Percentiles rank a stretch among this genome's conserved stretches.
phyloP scores from a whole-genome alignment of 2,329 filamentous ascomycete species.

The Exophiala bonariae region DNA sequence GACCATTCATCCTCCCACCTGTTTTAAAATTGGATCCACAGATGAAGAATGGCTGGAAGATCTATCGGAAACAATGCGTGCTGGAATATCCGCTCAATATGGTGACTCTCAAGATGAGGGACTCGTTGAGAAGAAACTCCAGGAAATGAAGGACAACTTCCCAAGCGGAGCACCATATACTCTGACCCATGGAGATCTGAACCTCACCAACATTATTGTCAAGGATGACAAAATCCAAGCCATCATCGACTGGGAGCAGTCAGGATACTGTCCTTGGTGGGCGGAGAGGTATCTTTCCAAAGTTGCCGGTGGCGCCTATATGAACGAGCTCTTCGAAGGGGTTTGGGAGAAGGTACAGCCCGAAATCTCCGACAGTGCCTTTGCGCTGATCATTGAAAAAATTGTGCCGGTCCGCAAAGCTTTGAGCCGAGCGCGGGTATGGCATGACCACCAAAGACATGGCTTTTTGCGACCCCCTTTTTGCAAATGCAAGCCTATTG shows the following conservation, averaged over 20 bases:
- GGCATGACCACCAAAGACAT: too few relatives aligned
- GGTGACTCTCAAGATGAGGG: not conserved
- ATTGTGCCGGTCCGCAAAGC: too few relatives aligned
- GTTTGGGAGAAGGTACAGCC: too few relatives aligned
- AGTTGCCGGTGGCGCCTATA: too few relatives aligned
- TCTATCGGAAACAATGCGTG: slow-evolving; percentile 2
- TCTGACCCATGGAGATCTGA: slow-evolving; percentile 31
- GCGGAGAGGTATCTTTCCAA: not conserved
- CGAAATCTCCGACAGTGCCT: too few relatives aligned
- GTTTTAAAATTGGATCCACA: slow-evolving; percentile 6
- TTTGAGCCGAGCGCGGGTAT: too few relatives aligned
- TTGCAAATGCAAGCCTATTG: too few relatives aligned
- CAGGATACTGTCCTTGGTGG: slow-evolving; percentile 29
- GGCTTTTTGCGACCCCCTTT: too few relatives aligned
- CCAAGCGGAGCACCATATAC: slow-evolving; percentile 29
- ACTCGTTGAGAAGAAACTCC: slow-evolving; percentile 10
- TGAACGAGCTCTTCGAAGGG: too few relatives aligned
- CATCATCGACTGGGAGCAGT: slow-evolving; percentile 30
- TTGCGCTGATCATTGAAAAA: too few relatives aligned
- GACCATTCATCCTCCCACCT: not conserved
- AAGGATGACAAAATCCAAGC: slow-evolving; percentile 27
- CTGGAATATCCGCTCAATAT: not conserved
- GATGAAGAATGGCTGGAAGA: slow-evolving; percentile 12
- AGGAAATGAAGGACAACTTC: slow-evolving; percentile 12
- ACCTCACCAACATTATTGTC: slow-evolving; percentile 32